Evolutionary conservation across 2,329 filamentous ascomycete species (phyloP).

Genomic region (Stachybotrys echinatus): DNA sequence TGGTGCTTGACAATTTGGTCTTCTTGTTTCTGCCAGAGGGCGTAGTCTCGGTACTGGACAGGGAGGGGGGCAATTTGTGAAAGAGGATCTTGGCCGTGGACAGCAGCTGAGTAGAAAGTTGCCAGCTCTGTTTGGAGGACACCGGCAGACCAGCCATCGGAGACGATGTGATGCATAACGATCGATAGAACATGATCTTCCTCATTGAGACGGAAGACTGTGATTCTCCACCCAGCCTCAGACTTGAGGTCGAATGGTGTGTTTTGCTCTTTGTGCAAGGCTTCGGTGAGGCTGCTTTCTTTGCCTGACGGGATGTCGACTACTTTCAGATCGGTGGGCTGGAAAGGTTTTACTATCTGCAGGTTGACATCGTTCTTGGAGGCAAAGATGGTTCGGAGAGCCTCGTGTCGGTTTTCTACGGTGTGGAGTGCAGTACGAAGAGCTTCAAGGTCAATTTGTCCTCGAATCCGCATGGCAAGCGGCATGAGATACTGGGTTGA

Average conservation of each 20-base stretch:
- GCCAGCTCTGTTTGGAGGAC: slow-evolving; percentile 8
- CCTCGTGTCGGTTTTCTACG: slow-evolving; percentile 12
- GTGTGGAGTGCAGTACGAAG: slow-evolving; percentile 5
- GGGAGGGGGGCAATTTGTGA: slow-evolving; percentile 10
- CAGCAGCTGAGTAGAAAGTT: slow-evolving; percentile 8
- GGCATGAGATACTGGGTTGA: slow-evolving; percentile 10
- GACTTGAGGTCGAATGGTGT: slow-evolving; percentile 6
- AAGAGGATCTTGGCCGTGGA: slow-evolving; percentile 8
- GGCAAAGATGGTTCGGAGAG: slow-evolving; percentile 10
- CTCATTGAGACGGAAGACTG: slow-evolving; percentile 2
- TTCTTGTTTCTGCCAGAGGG: slow-evolving; percentile 10
- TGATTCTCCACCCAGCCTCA: slow-evolving; percentile 11
- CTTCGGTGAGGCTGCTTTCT: neutral
- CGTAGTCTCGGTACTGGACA: slow-evolving; percentile 18
- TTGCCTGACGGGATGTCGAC: slow-evolving; percentile 2
- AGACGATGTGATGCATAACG: slow-evolving; percentile 16
- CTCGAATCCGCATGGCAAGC: slow-evolving; percentile 5
- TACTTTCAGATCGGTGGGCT: neutral
- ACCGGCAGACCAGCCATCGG: slow-evolving; percentile 16
- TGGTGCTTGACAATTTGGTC: slow-evolving; percentile 6
- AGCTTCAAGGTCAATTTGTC: slow-evolving; percentile 6
- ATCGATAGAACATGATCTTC: slow-evolving; percentile 9
- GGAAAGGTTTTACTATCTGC: slow-evolving; percentile 5
- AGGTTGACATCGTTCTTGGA: slow-evolving; percentile 1
- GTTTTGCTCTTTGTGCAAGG: slow-evolving; percentile 7